phyloP scores from a whole-genome alignment of 1,284 basidiomycete genomes.

The Cutaneotrichosporon sp. region DNA sequence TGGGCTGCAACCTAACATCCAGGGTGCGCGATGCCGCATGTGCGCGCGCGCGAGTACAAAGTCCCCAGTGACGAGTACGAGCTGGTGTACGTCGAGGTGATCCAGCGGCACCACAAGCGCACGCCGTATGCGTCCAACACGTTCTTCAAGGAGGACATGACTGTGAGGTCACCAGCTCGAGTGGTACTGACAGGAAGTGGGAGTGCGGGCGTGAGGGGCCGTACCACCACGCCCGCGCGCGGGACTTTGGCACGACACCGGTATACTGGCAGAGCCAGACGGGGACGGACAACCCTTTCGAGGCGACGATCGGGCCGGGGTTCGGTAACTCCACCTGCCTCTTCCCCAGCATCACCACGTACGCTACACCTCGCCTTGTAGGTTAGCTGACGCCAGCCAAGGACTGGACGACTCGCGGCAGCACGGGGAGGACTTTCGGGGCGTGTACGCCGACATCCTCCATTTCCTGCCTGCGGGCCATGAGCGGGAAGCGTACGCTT shows the following conservation, averaged over 20 bases:
- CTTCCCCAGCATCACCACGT: conserved; percentile 35
- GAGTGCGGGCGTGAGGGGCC: conserved; percentile 29
- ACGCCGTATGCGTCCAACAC: conserved; percentile 42
- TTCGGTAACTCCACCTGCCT: conserved; percentile 35
- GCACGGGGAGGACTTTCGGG: conserved; percentile 33
- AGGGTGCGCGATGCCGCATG: conserved; percentile 7
- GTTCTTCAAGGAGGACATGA: conserved; percentile 36
- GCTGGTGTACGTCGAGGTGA: conserved; percentile 37
- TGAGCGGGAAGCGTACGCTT: conserved; percentile 26
- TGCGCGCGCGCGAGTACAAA: conserved; percentile 3
- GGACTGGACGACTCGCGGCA: conserved; percentile 29
- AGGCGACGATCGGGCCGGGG: conserved; percentile 25
- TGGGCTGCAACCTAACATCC: background rate
- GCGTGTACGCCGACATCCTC: conserved; percentile 32
- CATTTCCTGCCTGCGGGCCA: conserved; percentile 26
- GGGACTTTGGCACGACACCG: conserved; percentile 17
- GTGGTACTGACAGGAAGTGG: conserved; percentile 21
- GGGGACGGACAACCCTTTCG: conserved; percentile 32
- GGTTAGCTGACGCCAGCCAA: conserved; percentile 14
- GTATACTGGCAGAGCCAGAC: conserved; percentile 30
- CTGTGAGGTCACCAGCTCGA: conserved; percentile 6
- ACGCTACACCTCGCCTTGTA: background rate
- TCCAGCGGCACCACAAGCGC: conserved; percentile 43
- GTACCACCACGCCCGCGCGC: conserved; percentile 24
- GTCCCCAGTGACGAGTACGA: conserved; percentile 16